Evolutionary conservation across 306 rosid species (phyloP), one percentile per base, ranked within the genome.

Genomic region (Senna tora): DNA sequence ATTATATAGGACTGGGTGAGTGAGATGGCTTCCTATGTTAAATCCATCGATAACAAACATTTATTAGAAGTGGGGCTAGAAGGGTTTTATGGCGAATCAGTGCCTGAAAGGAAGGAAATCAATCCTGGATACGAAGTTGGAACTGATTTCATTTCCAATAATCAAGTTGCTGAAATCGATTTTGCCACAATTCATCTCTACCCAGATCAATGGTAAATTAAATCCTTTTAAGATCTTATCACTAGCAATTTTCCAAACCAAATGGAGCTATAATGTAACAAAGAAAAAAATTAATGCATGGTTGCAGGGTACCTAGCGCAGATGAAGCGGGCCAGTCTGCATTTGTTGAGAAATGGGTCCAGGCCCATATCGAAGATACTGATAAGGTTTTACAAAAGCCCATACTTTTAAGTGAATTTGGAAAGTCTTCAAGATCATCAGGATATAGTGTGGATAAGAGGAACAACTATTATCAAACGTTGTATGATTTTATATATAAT

Each of bases 121-220:
- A 83, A 83, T 63, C 87, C 87, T 12, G 77, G 87, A 12, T 59
- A 46, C 21, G 55, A 59, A 67, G 69, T 67, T 62, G 81, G 87
- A 12, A 79, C 87, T 9, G 87, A 83, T 72, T 83, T 83, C 71
- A 72, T 83, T 46, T 71, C 87, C 11, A 83, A 63, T 67, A 83
- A 83, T 59, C 79, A 41, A 43, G 53, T 79, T 38, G 74, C 80
- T 5, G 47, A 79, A 42, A 17, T 83, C 13, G 87, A 83, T 62
- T 83, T 83, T 59, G 80, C 79, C 57, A 79, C 87, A 19, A 71
- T 83, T 2, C 87, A 83, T 67, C 66, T 83, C 68, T 83, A 83
- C 62, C 84, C 87, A 19, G 87, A 79, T 0, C 72, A 59, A 60
- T 84, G 88, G 88, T 84, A n/a, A 45, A 34, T 36, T 8, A 1